phyloP scores from a whole-genome alignment of 495 filamentous ascomycete species.

The Poronia punctata region DNA sequence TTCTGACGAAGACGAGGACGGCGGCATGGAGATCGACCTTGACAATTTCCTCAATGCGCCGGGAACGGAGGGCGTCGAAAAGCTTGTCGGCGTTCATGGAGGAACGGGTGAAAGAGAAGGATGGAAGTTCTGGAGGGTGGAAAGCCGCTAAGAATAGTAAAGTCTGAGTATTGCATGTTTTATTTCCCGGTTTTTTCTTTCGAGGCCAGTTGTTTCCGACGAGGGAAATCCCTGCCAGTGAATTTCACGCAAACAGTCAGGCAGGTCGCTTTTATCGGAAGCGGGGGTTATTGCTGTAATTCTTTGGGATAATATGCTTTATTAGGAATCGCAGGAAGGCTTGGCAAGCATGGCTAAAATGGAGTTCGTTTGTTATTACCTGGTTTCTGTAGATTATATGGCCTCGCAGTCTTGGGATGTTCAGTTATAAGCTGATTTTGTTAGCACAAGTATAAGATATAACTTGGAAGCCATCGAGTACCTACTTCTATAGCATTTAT shows the following conservation, averaged over 20 bases:
- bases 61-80: conserved; percentile 73
- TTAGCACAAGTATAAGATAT: too few relatives aligned
- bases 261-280: not conserved
- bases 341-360: conserved; percentile 4
- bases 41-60: conserved; percentile 82
- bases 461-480: too few relatives aligned
- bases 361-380: too few relatives aligned
- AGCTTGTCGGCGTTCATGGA: conserved; percentile 58
- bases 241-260: not conserved
- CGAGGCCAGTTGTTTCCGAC: not conserved
- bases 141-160: conserved; percentile 26
- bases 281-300: too few relatives aligned
- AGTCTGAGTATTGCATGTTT: not conserved
- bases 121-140: conserved; percentile 91
- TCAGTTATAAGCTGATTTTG: too few relatives aligned
- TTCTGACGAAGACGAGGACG: conserved; percentile 57
- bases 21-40: conserved; percentile 87
- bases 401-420: not conserved
- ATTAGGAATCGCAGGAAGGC: conserved; percentile 7
- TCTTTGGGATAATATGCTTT: too few relatives aligned
- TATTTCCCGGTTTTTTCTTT: not conserved
- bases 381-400: not conserved
- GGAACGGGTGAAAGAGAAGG: conserved; percentile 56
- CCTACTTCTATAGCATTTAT: too few relatives aligned
- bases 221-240: not conserved